Conservation (phyloP, 768 basidiomycete species). For the Cantharellus cinnabarinus region DNA sequence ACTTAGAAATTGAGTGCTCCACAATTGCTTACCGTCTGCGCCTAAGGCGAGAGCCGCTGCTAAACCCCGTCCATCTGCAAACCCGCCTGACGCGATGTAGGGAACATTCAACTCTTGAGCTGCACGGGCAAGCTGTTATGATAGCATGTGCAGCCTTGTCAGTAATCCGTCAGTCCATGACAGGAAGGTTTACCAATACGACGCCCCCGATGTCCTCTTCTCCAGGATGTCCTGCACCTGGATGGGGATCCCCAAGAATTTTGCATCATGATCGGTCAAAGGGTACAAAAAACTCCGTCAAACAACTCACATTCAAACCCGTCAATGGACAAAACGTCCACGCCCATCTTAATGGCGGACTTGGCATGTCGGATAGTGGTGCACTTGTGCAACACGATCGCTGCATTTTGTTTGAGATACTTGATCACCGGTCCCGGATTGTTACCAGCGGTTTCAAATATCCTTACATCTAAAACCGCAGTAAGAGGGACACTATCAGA, state of each 20-base stretch:
- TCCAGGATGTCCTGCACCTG: conserved; percentile 85
- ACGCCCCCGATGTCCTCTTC: conserved; percentile 84
- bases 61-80: conserved; percentile 71
- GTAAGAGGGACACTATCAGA: background rate
- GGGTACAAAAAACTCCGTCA: background rate
- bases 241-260: too few relatives aligned
- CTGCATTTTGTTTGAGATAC: conserved; percentile 54
- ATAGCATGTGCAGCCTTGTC: background rate
- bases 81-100: conserved; percentile 78
- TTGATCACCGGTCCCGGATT: conserved; percentile 64
- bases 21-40: conserved; percentile 35
- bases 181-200: conserved; percentile 37
- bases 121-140: conserved; percentile 59
- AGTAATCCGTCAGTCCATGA: background rate
- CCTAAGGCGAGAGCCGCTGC: conserved; percentile 67
- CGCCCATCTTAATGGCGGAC: conserved; percentile 54
- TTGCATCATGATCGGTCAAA: background rate
- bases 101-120: conserved; percentile 67
- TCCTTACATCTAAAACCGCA: conserved; percentile 27
- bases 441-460: conserved; percentile 88
- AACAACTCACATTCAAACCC: conserved; percentile 61
- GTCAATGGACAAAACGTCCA: conserved; percentile 77
- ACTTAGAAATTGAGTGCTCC: background rate
- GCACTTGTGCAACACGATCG: conserved; percentile 79
- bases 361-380: conserved; percentile 73